These are phyloP conservation scores for Porphyridium purpureum DNA, from an alignment of 23 red algal species.

Conservation along the genomic window DNA sequence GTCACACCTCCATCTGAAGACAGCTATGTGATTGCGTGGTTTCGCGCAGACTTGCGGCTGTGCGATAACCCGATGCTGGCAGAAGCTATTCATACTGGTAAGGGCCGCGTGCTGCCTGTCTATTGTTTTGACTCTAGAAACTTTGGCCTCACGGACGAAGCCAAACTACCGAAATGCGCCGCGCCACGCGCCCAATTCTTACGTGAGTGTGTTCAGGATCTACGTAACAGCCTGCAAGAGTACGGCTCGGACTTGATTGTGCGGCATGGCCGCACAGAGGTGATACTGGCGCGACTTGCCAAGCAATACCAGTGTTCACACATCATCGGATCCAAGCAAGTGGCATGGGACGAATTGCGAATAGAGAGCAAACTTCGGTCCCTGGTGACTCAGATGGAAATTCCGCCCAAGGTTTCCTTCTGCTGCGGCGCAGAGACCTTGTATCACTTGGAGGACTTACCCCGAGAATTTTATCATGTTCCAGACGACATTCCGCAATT, in stretches of 20 bases:
- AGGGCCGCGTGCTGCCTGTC: constrained; percentile 20
- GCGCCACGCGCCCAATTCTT: constrained; percentile 50
- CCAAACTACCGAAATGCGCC: constrained; percentile 28
- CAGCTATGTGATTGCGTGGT: constrained; percentile 74
- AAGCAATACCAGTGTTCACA: too few species aligned
- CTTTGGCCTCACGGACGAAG: constrained; percentile 9
- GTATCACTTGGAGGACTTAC: constrained; percentile 59
- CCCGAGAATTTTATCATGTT: constrained; percentile 21
- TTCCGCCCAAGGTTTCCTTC: constrained; percentile 7
- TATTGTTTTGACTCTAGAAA: constrained; percentile 34
- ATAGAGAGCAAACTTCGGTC: constrained; percentile 25
- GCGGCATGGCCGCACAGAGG: constrained; percentile 24
- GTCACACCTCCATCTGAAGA: too few species aligned
- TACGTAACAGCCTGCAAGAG: constrained; percentile 14
- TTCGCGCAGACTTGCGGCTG: constrained; percentile 75
- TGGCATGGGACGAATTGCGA: constrained; percentile 17
- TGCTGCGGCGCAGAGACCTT: constrained; percentile 40
- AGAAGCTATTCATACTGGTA: too few species aligned
- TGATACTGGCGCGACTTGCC: constrained; percentile 24
- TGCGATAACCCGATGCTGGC: too few species aligned
- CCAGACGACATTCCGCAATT: constrained; percentile 32
- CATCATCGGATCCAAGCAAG: constrained; percentile 54
- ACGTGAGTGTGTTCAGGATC: constrained; percentile 32
- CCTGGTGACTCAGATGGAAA: constrained; percentile 3
- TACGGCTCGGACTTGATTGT: constrained; percentile 39